Conservation (phyloP, 257 asterid genomes). For the Gentiana straminea region DNA sequence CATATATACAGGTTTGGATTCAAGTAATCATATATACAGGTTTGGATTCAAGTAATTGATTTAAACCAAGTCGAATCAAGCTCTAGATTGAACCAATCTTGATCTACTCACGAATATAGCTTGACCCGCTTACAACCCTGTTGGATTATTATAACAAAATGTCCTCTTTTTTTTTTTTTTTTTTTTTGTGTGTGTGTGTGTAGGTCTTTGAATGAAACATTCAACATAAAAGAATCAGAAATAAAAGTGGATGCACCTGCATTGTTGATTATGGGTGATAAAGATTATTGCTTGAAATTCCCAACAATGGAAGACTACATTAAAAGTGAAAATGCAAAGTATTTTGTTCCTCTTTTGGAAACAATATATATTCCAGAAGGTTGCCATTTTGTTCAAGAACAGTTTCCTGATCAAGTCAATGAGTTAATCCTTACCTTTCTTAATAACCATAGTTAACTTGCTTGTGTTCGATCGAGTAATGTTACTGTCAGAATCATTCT, state of each 20-base stretch:
- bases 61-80: no score
- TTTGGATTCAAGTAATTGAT: no score
- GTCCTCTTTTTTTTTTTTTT: no score
- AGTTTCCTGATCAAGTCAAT: constrained; percentile 43
- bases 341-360: constrained; percentile 43
- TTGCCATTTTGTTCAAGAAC: constrained; percentile 70
- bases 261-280: constrained; percentile 46
- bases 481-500: no score
- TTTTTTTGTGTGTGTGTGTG: neutral
- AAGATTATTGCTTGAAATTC: constrained; percentile 41
- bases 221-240: constrained; percentile 11
- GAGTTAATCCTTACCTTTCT: constrained; percentile 39
- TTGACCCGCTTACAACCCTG: no score
- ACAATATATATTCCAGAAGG: constrained; percentile 46
- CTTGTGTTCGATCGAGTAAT: no score
- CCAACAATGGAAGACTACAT: constrained; percentile 45
- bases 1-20: no score
- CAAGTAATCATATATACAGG: no score
- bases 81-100: no score
- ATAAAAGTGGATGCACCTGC: constrained; percentile 30
- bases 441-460: constrained; percentile 14
- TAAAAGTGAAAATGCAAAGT: constrained; percentile 27
- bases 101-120: no score
- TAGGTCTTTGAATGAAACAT: constrained; percentile 16
- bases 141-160: no score